Percentiles rank a stretch among this genome's conserved stretches.
These are phyloP conservation scores for Teratosphaeria gauchensis DNA, from an alignment of 2,329 filamentous ascomycete species.

Conservation along the genomic window DNA sequence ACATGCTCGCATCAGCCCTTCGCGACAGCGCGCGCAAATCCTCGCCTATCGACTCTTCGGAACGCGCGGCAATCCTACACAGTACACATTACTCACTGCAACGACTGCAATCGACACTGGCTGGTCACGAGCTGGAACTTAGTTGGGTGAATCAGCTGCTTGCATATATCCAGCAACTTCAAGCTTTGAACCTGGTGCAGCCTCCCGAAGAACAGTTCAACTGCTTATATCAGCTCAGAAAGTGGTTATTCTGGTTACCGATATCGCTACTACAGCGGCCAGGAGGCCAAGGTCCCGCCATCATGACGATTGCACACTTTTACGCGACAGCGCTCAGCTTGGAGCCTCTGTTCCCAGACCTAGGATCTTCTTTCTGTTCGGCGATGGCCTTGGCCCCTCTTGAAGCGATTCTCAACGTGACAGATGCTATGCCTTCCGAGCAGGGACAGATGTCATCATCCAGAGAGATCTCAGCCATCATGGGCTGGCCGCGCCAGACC, in stretches of 20 bases:
- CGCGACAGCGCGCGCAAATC: conserved; percentile 9
- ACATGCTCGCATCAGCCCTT: conserved; percentile 15
- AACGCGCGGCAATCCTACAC: conserved; percentile 25
- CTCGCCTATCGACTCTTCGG: conserved; percentile 10
- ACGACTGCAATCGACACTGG: conserved; percentile 34
- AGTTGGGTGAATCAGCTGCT: conserved; percentile 41
- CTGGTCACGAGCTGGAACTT: conserved; percentile 35
- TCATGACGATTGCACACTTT: conserved; percentile 81
- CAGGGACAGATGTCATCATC: conserved; percentile 32
- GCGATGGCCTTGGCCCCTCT: conserved; percentile 66
- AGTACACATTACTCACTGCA: conserved; percentile 34
- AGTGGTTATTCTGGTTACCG: conserved; percentile 95
- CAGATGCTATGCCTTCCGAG: conserved; percentile 53
- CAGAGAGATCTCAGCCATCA: conserved; percentile 35
- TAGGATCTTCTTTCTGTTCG: conserved; percentile 71
- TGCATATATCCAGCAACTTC: conserved; percentile 37
- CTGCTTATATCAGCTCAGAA: conserved; percentile 74
- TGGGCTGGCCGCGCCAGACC: conserved; percentile 37
- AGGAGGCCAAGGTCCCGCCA: conserved; percentile 63
- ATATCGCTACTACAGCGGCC: conserved; percentile 71
- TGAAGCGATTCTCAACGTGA: conserved; percentile 72
- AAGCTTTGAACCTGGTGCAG: conserved; percentile 31
- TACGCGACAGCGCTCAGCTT: conserved; percentile 81
- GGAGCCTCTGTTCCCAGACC: conserved; percentile 84
- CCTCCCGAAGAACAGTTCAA: conserved; percentile 76